Evolutionary conservation across 2,329 filamentous ascomycete species (phyloP).

Genomic region (Penicillium sp.): DNA sequence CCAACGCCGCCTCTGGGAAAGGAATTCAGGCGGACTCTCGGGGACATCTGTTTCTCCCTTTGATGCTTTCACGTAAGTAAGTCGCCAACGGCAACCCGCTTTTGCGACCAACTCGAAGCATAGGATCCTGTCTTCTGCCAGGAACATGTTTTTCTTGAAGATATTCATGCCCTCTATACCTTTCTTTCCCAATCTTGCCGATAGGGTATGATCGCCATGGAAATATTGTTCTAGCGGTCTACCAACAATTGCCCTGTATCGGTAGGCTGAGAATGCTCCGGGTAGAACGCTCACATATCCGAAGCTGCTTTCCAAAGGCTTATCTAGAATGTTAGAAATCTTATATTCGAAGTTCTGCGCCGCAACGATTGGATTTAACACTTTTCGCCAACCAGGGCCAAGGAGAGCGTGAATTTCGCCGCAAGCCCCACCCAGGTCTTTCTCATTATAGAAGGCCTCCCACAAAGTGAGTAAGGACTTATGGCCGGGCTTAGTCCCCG

Average conservation of each 20-base stretch:
- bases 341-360: conserved; percentile 99
- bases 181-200: conserved; percentile 90
- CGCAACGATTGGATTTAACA: conserved; percentile 89
- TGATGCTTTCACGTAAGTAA: conserved; percentile 95
- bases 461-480: conserved; percentile 87
- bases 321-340: conserved; percentile 97
- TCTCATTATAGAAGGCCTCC: conserved; percentile 99
- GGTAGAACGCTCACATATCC: conserved; percentile 95
- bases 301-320: conserved; percentile 91
- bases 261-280: conserved; percentile 94
- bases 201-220: conserved; percentile 94
- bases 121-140: conserved; percentile 97
- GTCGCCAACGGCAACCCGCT: conserved; percentile 95
- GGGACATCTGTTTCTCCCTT: conserved; percentile 98
- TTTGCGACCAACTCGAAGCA: conserved; percentile 98
- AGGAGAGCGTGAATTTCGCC: conserved; percentile 98
- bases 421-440: conserved; percentile 92
- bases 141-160: conserved; percentile 99
- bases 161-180: conserved; percentile 99
- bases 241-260: conserved; percentile 95
- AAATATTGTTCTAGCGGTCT: conserved; percentile 95
- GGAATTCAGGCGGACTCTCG: conserved; percentile 91
- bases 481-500: conserved; percentile 88
- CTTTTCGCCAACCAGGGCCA: conserved; percentile 81
- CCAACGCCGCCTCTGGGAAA: conserved; percentile 94